Base-by-base conservation (phyloP, 805 yeast genomes). In the Suhomyces xylopsoci region DNA sequence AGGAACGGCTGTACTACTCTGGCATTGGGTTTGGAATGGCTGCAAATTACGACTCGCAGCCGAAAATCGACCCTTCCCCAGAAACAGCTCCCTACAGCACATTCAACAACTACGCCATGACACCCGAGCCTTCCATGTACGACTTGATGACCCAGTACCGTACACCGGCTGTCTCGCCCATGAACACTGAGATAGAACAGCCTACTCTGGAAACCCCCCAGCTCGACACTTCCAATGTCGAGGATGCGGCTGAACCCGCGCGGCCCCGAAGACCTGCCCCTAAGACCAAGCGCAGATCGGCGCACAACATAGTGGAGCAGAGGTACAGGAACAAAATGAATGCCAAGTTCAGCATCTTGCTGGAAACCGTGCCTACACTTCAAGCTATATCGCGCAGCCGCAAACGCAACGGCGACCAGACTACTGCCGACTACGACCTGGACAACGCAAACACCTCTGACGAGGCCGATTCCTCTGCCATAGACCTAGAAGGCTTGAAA, bases 401-500 rank as follows among this genome's bases (percentile, higher is more conserved):
- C 52, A 49, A 57, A 44, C 54, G 55, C 46, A 52, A 43, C 25
- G 30, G 17, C 19, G 26, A 20, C 17, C 57, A 49, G 15, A 50
- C 50, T 34, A 52, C 46, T 26, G 28, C 28, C 8, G 55, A 58
- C 43, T 52, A 51, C 22, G 60, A 55, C 14, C 44, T 44, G 51
- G 51, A 48, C 22, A 20, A 42, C 19, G 48, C 17, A 7, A 24
- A 15, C n/a, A 19, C 36, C n/a, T 32, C 38, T 5, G 49, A 46
- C 10, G 52, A 44, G 15, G 52, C 28, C 5, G 47, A 25, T n/a
- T 50, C 40, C 19, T 48, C 32, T 3, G 45, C 22, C 15, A 50
- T 52, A 14, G 85, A 83, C 51, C 70, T 87, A 22, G 94, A 88
- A 57, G 96, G 94, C 2, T 74, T 88, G 32, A 78, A 85, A 20